Conservation (phyloP, 257 asterid genomes). For the Solanum neorickii region DNA sequence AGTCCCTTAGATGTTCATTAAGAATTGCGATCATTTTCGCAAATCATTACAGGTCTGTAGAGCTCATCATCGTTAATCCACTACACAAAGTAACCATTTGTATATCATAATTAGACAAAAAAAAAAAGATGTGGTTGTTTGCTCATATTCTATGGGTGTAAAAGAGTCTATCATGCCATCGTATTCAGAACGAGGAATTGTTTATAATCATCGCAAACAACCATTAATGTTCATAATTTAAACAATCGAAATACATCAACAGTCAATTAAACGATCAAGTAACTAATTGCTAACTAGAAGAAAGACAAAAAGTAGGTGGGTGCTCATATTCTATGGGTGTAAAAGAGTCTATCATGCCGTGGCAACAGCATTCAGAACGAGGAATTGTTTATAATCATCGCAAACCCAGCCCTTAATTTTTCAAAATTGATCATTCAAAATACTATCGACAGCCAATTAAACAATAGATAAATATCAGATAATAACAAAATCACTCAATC, state of each 20-base stretch:
- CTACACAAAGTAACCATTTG: not conserved
- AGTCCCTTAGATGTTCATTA: not conserved
- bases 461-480: not conserved
- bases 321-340: slow-evolving; percentile 91
- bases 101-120: not conserved
- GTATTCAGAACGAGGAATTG: slow-evolving; percentile 69
- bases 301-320: not conserved
- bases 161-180: slow-evolving; percentile 57
- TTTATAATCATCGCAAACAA: slow-evolving; percentile 47
- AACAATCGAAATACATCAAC: not conserved
- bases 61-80: not conserved
- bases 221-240: not conserved
- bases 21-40: not conserved
- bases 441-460: not conserved
- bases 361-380: slow-evolving; percentile 57
- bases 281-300: not conserved
- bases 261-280: not conserved
- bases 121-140: not conserved
- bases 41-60: not conserved
- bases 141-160: slow-evolving; percentile 90
- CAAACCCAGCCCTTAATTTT: slow-evolving; percentile 1
- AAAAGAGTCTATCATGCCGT: slow-evolving; percentile 55
- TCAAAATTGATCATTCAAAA: not conserved
- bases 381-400: slow-evolving; percentile 68
- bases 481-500: not conserved